A percentile compares a stretch with the other conserved stretches of the same genome.
Conservation (phyloP, 1,284 basidiomycete species). For the Termitomyces sp. region DNA sequence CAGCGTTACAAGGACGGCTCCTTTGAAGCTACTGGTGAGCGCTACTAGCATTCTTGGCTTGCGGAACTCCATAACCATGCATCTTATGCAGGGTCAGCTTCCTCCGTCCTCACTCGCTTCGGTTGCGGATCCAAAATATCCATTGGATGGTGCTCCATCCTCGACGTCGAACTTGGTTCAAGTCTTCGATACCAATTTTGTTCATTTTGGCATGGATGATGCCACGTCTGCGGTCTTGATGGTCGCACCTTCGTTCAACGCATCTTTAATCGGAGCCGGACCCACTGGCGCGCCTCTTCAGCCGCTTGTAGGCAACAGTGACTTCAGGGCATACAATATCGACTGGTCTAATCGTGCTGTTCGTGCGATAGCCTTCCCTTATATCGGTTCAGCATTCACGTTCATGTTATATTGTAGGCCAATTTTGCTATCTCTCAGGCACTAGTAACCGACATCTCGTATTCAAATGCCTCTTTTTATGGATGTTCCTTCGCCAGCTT, state of each 20-base stretch:
- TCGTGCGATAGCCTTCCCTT: conserved; percentile 15
- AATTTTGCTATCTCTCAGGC: conserved; percentile 56
- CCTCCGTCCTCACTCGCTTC: conserved; percentile 22
- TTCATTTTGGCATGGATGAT: conserved; percentile 42
- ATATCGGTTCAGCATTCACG: neutral
- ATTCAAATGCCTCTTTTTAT: conserved; percentile 65
- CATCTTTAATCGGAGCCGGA: conserved; percentile 50
- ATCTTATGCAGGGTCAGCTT: conserved; percentile 45
- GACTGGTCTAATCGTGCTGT: conserved; percentile 65
- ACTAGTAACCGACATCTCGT: conserved; percentile 53
- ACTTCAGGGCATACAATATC: conserved; percentile 66
- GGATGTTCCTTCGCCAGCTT: conserved; percentile 58
- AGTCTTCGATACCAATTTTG: conserved; percentile 45
- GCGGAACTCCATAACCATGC: neutral
- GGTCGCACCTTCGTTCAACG: conserved; percentile 44
- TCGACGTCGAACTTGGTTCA: conserved; percentile 47
- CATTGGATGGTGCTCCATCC: conserved; percentile 26
- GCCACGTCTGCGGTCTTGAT: conserved; percentile 49
- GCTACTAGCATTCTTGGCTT: neutral
- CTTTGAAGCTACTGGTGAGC: conserved; percentile 51
- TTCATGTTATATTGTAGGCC: conserved; percentile 30
- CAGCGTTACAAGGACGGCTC: conserved; percentile 48
- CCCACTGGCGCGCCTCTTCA: conserved; percentile 52
- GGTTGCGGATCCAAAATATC: conserved; percentile 17
- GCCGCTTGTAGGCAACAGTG: conserved; percentile 46